Evolutionary conservation across 495 filamentous ascomycete genomes (phyloP), one percentile per base, ranked within the genome.

Genomic region (Neurospora sp.): DNA sequence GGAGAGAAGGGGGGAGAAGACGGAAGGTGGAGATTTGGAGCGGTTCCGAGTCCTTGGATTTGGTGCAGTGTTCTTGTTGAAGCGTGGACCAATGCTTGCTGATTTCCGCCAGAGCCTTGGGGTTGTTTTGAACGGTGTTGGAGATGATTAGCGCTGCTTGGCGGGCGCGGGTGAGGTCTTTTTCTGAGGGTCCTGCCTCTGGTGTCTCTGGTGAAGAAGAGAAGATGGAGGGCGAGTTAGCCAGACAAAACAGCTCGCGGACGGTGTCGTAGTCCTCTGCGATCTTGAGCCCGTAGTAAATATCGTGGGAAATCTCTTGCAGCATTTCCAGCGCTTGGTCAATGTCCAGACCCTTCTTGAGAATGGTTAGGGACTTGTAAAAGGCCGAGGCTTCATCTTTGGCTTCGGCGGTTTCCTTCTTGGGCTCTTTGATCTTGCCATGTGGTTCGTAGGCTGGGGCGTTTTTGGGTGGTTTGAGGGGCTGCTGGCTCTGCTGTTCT

Each of bases 231-330:
- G 70, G 7, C 5, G 73, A 38, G 70, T 76, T 79, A 70, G 83
- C 79, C 8, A 85, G 81, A 70, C 83, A 83, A 71, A 87, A 77
- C 4, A 88, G 81, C 12, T 79, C 76, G 48, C 80, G 82, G 10
- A 87, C 72, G 5, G 83, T 83, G n/a, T 80, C 80, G 5, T 78
- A 72, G 72, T 89, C 85, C 68, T 86, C 83, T 22, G 86, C 79
- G 65, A 92, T 84, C 74, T 89, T 87, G 8, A 89, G 80, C n/a
- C 90, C 90, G 82, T 90, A 92, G 82, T 91, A 90, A 74, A 90
- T 86, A 75, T 89, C 89, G 77, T 92, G 89, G 6, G 86, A 83
- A 39, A 91, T 80, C 9, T 90, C 88, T 65, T 85, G 83, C 12
- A 92, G 83, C 59, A 82, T 79, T 27, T 85, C 79, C 14, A 92